Conservation (phyloP, 352 stramenopile species). For the Pythium aquatile region DNA sequence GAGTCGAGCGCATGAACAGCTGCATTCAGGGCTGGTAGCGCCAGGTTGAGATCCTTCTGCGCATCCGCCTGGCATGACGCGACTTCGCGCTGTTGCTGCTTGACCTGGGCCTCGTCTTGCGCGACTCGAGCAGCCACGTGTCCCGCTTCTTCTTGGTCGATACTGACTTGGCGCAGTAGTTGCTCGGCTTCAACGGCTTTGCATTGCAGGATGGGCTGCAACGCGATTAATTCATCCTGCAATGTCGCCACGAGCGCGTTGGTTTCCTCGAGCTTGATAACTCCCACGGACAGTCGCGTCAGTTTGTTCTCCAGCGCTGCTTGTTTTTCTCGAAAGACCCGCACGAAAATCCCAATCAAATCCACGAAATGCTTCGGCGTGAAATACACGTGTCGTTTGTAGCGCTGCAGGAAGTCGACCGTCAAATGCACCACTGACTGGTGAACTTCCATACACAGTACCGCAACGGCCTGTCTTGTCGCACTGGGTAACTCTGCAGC, state of each 20-base stretch:
- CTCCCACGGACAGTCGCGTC: constrained; percentile 52
- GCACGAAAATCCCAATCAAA: constrained; percentile 84
- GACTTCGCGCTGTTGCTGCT: constrained; percentile 64
- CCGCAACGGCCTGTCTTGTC: constrained; percentile 28
- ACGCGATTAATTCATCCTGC: constrained; percentile 75
- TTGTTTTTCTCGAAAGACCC: constrained; percentile 66
- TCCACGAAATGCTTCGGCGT: constrained; percentile 90
- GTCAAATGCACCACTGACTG: constrained; percentile 31
- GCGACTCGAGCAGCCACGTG: constrained; percentile 50
- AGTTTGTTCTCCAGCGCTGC: constrained; percentile 41
- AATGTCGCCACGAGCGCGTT: constrained; percentile 59
- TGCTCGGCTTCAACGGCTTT: constrained; percentile 65
- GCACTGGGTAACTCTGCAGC: constrained; percentile 17
- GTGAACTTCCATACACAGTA: constrained; percentile 59
- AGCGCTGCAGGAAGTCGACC: constrained; percentile 34
- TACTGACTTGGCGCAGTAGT: constrained; percentile 53
- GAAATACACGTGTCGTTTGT: constrained; percentile 48
- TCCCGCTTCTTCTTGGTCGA: constrained; percentile 58
- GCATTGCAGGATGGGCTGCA: constrained; percentile 73
- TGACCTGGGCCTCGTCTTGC: constrained; percentile 57
- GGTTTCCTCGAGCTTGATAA: constrained; percentile 75
- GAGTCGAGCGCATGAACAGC: constrained; percentile 75
- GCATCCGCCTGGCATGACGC: constrained; percentile 66
- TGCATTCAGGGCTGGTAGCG: constrained; percentile 69
- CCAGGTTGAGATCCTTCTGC: constrained; percentile 68